Evolutionary conservation across 371 early-diverging fungal genomes (phyloP), one percentile per base, ranked within the genome.

Genomic region (Circinella minor): DNA sequence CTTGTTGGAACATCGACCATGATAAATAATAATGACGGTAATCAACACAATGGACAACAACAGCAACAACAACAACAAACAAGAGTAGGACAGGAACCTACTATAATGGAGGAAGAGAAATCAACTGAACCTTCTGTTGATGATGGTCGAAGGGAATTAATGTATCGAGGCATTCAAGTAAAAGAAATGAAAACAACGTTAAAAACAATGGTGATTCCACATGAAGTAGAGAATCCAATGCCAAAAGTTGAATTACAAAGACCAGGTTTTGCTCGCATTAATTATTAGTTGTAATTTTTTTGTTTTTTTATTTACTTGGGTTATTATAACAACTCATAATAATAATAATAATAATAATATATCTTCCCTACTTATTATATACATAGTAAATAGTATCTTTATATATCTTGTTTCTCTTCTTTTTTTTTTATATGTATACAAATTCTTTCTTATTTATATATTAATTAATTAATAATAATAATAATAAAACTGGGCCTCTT

Each of bases 131-230:
- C 63, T 18, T 65, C 64, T 1, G 63, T 68, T 6, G 84, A 83
- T 55, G 81, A 83, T 63, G 84, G 84, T 15, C 71, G 72, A 11
- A 76, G 75, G 65, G 85, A 85, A 60, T 65, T 85, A 18, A 34
- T 76, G 34, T 82, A 82, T 48, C 73, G 85, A 61, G 85, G 85
- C 60, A 85, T 85, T 49, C 78, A 75, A n/a, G 79, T 85, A 18
- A 85, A 85, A 63, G 82, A 85, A 64, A 81, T 85, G 68, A 85
- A 85, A 55, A 75, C 81, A 14, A 85, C 85, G 10, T 61, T 85
- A 4, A 85, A 85, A 47, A 70, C 82, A 4, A 75, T 85, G 76
- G 77, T 85, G 4, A 78, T 85, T 46, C 80, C 85, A 1, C 77
- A 82, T 48, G 71, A 81, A 43, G 78, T 77, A 10, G 65, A 74